These are phyloP conservation scores for Suhomyces panamericanus DNA, from an alignment of 1,139 yeast genomes.

Conservation along the genomic window DNA sequence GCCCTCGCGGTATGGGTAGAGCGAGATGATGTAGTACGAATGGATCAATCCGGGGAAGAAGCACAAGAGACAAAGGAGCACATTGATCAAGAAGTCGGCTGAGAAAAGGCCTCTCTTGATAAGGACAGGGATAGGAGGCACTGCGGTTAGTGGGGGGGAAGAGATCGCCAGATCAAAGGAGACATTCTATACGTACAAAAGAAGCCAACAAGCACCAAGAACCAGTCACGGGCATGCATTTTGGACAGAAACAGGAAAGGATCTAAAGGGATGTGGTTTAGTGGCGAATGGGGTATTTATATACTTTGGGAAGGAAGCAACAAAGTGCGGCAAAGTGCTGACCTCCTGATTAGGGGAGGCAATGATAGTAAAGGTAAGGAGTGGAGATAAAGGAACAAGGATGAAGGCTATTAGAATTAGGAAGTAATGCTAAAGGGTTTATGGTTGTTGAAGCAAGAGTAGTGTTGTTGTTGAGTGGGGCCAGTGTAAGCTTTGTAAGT, in stretches of 20 bases:
- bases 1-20: constrained; percentile 51
- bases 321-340: too few species aligned
- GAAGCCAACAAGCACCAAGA: constrained; percentile 75
- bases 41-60: constrained; percentile 79
- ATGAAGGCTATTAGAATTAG: too few species aligned
- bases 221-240: constrained; percentile 76
- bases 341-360: too few species aligned
- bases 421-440: too few species aligned
- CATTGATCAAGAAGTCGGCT: constrained; percentile 69
- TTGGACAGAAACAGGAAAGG: neutral
- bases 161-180: neutral
- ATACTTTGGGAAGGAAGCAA: neutral
- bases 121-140: constrained; percentile 83
- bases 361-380: too few species aligned
- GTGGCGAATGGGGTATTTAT: constrained; percentile 6
- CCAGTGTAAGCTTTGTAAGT: too few species aligned
- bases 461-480: too few species aligned
- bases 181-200: constrained; percentile 32
- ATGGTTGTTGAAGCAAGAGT: too few species aligned
- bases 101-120: constrained; percentile 73
- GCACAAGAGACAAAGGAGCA: constrained; percentile 74
- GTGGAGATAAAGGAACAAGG: too few species aligned
- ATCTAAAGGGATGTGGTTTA: too few species aligned
- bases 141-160: constrained; percentile 15
- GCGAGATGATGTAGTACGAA: constrained; percentile 58